phyloP scores from a whole-genome alignment of 176 grass and related monocot genomes.

The Rhynchospora breviuscula region DNA sequence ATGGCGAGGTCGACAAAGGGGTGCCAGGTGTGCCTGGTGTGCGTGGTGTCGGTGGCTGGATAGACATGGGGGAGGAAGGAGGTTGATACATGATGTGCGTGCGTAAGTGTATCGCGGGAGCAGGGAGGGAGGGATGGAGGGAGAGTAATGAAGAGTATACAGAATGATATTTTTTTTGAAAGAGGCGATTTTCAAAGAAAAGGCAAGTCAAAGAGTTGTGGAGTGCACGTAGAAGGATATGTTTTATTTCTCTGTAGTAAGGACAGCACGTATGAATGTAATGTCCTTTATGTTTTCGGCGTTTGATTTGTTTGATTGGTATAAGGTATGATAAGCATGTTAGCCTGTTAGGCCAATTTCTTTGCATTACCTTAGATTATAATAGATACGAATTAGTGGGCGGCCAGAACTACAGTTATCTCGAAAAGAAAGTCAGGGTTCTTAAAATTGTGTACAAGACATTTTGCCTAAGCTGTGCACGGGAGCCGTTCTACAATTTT shows the following conservation, averaged over 20 bases:
- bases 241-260: background rate
- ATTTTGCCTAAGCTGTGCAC: too few species aligned
- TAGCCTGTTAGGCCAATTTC: background rate
- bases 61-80: conserved; percentile 55
- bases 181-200: conserved; percentile 4
- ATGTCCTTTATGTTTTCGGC: background rate
- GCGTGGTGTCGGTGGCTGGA: conserved; percentile 38
- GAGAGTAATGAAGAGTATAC: conserved; percentile 1
- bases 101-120: background rate
- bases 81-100: conserved; percentile 28
- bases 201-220: conserved; percentile 16
- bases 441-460: background rate
- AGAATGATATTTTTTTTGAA: conserved; percentile 12
- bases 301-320: background rate
- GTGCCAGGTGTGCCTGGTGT: conserved; percentile 32
- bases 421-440: background rate
- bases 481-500: too few species aligned
- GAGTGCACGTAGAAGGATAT: conserved; percentile 39
- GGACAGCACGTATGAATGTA: conserved; percentile 24
- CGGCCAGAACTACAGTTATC: background rate
- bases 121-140: background rate
- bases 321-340: conserved; percentile 6
- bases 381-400: background rate
- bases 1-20: background rate
- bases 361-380: background rate